Conservation (phyloP, 164 flowering plant genomes). For the Piper longum region DNA sequence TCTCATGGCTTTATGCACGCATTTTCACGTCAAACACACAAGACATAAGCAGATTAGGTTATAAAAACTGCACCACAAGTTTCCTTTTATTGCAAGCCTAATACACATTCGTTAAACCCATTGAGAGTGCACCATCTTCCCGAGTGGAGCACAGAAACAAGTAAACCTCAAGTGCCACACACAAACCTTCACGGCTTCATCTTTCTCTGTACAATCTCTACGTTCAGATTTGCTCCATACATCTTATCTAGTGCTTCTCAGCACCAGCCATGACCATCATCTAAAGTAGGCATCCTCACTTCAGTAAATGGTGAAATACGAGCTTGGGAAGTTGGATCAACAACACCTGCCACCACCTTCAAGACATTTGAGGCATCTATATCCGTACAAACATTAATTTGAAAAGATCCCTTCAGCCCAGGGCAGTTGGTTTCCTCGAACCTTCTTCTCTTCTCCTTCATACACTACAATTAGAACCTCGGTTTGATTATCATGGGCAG, state of each 20-base stretch:
- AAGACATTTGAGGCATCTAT: constrained; percentile 67
- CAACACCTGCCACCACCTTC: constrained; percentile 60
- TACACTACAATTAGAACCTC: constrained; percentile 63
- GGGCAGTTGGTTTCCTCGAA: constrained; percentile 49
- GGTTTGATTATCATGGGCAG: constrained; percentile 60
- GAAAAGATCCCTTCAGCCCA: constrained; percentile 63
- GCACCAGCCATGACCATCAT: constrained; percentile 98
- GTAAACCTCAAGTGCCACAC: background rate
- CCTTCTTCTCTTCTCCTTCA: constrained; percentile 60
- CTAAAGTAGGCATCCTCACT: constrained; percentile 81
- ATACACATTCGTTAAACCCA: background rate
- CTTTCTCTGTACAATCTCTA: constrained; percentile 39
- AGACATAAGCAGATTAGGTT: too few relatives aligned
- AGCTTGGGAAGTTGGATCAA: constrained; percentile 28
- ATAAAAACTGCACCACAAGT: too few relatives aligned
- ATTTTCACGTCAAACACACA: too few relatives aligned
- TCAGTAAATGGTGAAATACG: constrained; percentile 51
- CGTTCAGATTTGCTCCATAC: constrained; percentile 47
- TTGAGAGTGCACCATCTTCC: background rate
- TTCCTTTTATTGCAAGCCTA: too few relatives aligned
- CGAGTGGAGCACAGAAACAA: background rate
- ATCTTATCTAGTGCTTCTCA: constrained; percentile 48
- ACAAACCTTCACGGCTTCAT: constrained; percentile 5
- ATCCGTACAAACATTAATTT: constrained; percentile 79
- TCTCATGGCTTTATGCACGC: too few relatives aligned